Evolutionary conservation across 257 asterid species (phyloP), one percentile per base, ranked within the genome.

Genomic region (Solanum habrochaites): DNA sequence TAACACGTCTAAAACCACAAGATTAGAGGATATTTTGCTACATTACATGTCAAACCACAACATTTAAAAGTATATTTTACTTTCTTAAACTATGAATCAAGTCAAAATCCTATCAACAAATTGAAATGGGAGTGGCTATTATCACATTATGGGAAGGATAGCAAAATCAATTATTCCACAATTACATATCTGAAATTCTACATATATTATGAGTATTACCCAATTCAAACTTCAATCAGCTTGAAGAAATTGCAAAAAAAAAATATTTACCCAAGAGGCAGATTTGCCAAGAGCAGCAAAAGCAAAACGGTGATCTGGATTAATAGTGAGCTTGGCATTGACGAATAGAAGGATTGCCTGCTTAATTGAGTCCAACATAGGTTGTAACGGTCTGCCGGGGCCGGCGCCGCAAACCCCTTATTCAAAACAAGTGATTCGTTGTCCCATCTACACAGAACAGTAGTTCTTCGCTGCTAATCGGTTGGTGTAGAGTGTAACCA

Each of bases 271-370:
- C 98, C 97, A 93, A 72, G 88, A 90, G 86, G 92, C 91, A 13
- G 98, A 88, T 89, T 97, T 94, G 60, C 94, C 91, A 35, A 97
- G 92, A 58, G 93, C 92, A 16, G 92, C 71, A 91, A 93, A 95
- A 83, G 98, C 98, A 82, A 95, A 97, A n/a, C 99, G 99, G 60
- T 97, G 98, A 85, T 97, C 97, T 52, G 98, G 87, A 86, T 92
- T 95, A 77, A 95, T 94, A 43, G 92, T 90, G 89, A 95, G 98
- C 91, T 97, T 97, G 21, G 99, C 92, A 45, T 95, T 96, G 67
- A 96, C 90, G 89, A 95, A 97, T 8, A 97, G 91, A 83, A 93
- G 87, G 69, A 97, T 89, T 13, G 99, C 93, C 86, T 97, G 99
- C 93, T 95, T 97, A 12, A 97, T 94, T 7, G 96, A 90, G 69